A percentile compares a stretch with the other conserved stretches of the same genome.
Evolutionary conservation across 2,329 filamentous ascomycete genomes (phyloP).

Genomic region (Paracoccidioides lutzii): DNA sequence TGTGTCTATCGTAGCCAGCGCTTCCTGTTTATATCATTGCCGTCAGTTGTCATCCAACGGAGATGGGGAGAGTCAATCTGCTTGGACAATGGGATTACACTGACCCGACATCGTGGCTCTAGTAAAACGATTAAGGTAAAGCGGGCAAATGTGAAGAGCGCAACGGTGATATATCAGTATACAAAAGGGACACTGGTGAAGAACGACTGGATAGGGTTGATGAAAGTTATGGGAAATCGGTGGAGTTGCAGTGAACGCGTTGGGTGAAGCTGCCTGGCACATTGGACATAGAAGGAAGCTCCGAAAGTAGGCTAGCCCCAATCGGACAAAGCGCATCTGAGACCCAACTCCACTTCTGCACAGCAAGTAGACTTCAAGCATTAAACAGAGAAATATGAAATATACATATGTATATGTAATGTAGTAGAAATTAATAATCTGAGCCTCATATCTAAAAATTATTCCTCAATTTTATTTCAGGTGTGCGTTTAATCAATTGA

Average conservation of each 20-base stretch:
- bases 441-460: background rate
- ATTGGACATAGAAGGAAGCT: conserved; percentile 1
- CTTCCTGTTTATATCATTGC: conserved; percentile 43
- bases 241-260: conserved; percentile 16
- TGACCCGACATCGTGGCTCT: conserved; percentile 33
- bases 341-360: background rate
- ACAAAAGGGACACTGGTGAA: background rate
- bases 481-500: background rate
- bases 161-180: background rate
- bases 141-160: conserved; percentile 3
- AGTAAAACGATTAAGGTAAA: conserved; percentile 5
- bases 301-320: background rate
- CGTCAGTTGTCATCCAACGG: conserved; percentile 14
- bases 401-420: background rate
- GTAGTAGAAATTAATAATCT: background rate
- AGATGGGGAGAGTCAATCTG: background rate
- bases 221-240: conserved; percentile 10
- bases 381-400: background rate
- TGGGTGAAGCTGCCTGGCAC: conserved; percentile 23
- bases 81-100: conserved; percentile 8
- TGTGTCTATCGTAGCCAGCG: conserved; percentile 94
- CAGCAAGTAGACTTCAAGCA: background rate
- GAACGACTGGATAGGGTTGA: conserved; percentile 11
- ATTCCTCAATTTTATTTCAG: background rate
- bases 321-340: background rate